Conservation (phyloP, 164 flowering plant species). For the Saururus chinensis region DNA sequence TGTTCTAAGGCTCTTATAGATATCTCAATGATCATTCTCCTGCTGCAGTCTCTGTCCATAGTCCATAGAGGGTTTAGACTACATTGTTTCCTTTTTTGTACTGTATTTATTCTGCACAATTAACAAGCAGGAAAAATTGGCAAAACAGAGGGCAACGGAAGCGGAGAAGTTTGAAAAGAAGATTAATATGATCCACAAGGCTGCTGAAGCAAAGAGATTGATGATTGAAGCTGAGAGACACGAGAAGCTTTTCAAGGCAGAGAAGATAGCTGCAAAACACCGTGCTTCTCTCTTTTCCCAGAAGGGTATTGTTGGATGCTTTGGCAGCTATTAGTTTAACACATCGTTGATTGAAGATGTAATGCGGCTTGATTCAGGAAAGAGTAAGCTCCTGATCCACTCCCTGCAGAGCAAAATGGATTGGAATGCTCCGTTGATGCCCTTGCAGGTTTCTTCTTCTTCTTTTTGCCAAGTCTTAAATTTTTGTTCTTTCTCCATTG, state of each 20-base stretch:
- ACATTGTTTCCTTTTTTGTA: too few species aligned
- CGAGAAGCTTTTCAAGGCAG: constrained; percentile 3
- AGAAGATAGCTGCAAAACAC: constrained; percentile 1
- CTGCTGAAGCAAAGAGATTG: constrained; percentile 2
- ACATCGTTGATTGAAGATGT: background rate
- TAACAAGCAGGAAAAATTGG: background rate
- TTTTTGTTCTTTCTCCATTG: too few species aligned
- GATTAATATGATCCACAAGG: background rate
- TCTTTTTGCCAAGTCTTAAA: too few species aligned
- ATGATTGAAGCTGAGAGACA: constrained; percentile 2
- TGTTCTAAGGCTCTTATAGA: too few species aligned
- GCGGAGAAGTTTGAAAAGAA: background rate
- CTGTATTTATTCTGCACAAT: background rate
- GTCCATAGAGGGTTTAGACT: too few species aligned
- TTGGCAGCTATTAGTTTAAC: background rate
- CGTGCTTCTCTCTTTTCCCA: background rate
- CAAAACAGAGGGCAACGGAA: background rate
- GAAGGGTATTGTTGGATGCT: background rate
- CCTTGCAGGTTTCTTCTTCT: too few species aligned
- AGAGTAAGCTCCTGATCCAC: too few species aligned
- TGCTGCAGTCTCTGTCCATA: too few species aligned
- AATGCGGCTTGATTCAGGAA: too few species aligned
- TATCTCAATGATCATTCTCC: too few species aligned
- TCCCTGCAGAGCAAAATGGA: too few species aligned
- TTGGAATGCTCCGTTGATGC: too few species aligned